Base-by-base conservation (phyloP, 2,329 filamentous ascomycete species). In the Endothia cerciana region DNA sequence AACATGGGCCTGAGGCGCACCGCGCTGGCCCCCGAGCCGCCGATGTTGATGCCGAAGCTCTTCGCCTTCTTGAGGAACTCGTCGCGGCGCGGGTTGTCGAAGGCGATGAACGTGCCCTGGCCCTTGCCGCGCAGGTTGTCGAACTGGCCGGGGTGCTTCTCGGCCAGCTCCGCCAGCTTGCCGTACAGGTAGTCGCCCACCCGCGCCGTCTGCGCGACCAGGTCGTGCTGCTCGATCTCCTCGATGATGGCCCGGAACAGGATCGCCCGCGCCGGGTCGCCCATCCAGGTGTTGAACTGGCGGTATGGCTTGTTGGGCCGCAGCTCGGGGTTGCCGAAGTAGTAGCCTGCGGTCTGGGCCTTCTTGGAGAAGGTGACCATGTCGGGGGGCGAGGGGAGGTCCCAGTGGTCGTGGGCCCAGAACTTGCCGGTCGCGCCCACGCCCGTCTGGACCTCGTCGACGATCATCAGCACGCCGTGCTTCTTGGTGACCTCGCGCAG, bases 271-370 rank as follows among this genome's bases (percentile, higher is more conserved):
- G 91, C 89, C 19, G 93, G 93, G 80, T 97, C 93, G 73, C 93
- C 93, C 90, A 97, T 96, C 93, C 93, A 97, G 59, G 93, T 97
- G 85, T 97, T 97, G 85, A 97, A 97, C 80, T 97, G 93, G 69
- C 93, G 89, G 84, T 97, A 97, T 6, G 94, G 91, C 85, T 94
- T 94, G 83, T 97, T 97, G 69, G 93, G 93, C 15, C 91, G 85
- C 71, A 97, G 85, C 51, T 87, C 88, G 11, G 87, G 85, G 83
- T 95, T 90, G 68, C 90, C 90, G 76, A 89, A 97, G 85, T 95
- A 97, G 85, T 94, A 97, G 41, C 93, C 93, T 7, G 94, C 93
- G 1, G 93, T 92, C 81, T 97, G 93, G 3, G 93, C 94, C 85
- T 97, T 97, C 85, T 97, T 97, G 75, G 88, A 92, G 82, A 97